Percentiles rank a stretch among this genome's conserved stretches.
Evolutionary conservation across 2,329 filamentous ascomycete species (phyloP).

Genomic region (Clonostachys rosea): DNA sequence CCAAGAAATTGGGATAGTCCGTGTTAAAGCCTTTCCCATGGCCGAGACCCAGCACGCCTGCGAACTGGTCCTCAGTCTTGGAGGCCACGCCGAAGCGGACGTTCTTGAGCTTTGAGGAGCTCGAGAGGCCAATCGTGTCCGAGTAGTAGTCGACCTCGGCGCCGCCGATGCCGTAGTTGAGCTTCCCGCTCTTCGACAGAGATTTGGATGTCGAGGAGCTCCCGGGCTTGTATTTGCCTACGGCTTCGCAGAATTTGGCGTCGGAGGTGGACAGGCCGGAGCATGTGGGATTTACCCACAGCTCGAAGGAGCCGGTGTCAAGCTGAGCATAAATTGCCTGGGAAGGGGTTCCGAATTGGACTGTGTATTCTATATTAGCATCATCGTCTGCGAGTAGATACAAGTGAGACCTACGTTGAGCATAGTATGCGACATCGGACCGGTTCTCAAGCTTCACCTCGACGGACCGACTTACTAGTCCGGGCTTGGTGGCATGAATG

Average conservation of each 20-base stretch:
- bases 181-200: slow-evolving; percentile 26
- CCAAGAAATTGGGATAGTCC: slow-evolving; percentile 45
- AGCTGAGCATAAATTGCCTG: slow-evolving; percentile 63
- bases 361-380: slow-evolving; percentile 24
- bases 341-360: slow-evolving; percentile 52
- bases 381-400: background rate
- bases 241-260: slow-evolving; percentile 35
- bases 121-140: slow-evolving; percentile 38
- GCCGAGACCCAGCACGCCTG: slow-evolving; percentile 70
- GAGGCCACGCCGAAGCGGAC: slow-evolving; percentile 65
- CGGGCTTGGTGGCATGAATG: slow-evolving; percentile 17
- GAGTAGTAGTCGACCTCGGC: slow-evolving; percentile 45
- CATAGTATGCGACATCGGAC: slow-evolving; percentile 50
- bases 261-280: slow-evolving; percentile 35
- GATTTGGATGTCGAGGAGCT: slow-evolving; percentile 30
- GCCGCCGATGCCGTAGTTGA: slow-evolving; percentile 46
- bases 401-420: slow-evolving; percentile 32
- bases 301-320: slow-evolving; percentile 57
- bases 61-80: slow-evolving; percentile 37
- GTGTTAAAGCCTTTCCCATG: slow-evolving; percentile 48
- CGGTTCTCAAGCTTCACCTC: slow-evolving; percentile 42
- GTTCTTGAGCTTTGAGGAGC: slow-evolving; percentile 28
- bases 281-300: slow-evolving; percentile 39
- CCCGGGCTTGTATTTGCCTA: slow-evolving; percentile 36
- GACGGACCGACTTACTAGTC: slow-evolving; percentile 32